Evolutionary conservation across 805 yeast genomes (phyloP).

Genomic region (Candida sanyiensis): DNA sequence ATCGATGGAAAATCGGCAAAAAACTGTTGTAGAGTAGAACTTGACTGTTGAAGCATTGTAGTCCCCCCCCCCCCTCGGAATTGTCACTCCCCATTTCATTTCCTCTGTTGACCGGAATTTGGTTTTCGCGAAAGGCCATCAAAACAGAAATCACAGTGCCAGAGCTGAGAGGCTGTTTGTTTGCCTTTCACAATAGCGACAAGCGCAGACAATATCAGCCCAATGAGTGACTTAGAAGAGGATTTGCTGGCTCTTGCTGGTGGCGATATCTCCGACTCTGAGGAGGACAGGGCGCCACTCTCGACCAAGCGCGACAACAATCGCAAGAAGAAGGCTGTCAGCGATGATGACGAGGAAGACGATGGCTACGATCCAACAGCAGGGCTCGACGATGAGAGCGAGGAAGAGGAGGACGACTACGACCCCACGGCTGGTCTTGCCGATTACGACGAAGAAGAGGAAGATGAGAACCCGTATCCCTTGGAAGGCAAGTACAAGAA

Average conservation of each 20-base stretch:
- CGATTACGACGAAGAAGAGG: conserved; percentile 33
- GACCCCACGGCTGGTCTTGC: conserved; percentile 34
- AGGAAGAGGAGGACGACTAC: conserved; percentile 34
- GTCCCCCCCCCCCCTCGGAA: no score
- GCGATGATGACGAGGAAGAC: conserved; percentile 35
- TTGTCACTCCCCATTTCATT: background rate
- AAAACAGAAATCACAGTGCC: background rate
- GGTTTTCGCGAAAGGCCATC: background rate
- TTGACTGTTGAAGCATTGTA: no score
- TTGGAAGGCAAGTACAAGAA: conserved; percentile 86
- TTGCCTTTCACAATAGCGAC: no score
- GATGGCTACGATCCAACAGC: conserved; percentile 35
- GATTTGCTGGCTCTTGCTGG: conserved; percentile 96
- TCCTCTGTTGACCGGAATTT: background rate
- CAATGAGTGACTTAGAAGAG: conserved; percentile 67
- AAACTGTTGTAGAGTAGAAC: no score
- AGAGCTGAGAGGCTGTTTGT: background rate
- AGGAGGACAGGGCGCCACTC: conserved; percentile 30
- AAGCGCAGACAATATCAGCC: background rate
- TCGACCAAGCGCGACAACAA: conserved; percentile 27
- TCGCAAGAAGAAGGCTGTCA: conserved; percentile 24
- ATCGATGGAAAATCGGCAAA: no score
- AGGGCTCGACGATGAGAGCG: conserved; percentile 31
- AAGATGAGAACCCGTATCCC: conserved; percentile 75
- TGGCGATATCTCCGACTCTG: conserved; percentile 39